These are phyloP conservation scores for Paraconiothyrium brasiliense DNA, from an alignment of 2,329 filamentous ascomycete species.

Conservation along the genomic window DNA sequence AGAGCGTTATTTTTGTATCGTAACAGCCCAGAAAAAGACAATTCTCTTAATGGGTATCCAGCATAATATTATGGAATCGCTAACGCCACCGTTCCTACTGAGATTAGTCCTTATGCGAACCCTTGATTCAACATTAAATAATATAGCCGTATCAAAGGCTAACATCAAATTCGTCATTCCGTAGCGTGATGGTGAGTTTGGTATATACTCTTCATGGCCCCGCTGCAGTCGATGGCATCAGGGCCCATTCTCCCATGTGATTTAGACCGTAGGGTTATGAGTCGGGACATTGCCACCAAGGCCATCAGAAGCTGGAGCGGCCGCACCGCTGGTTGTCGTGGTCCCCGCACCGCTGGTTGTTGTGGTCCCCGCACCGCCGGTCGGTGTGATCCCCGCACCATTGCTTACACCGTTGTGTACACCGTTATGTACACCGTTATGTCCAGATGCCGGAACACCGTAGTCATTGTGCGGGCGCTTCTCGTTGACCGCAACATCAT, in stretches of 20 bases:
- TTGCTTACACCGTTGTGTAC: not conserved
- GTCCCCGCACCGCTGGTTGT: no score
- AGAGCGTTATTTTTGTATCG: no score
- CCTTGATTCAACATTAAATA: no score
- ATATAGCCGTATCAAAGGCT: no score
- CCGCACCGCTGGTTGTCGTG: not conserved
- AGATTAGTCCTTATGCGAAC: no score
- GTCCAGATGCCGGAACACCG: constrained; percentile 3
- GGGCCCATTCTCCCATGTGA: not conserved
- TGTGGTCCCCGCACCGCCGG: not conserved
- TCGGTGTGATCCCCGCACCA: not conserved
- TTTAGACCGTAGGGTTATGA: not conserved
- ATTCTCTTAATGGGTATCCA: no score
- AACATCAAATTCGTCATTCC: no score
- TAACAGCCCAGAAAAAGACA: no score
- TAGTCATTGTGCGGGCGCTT: constrained; percentile 24
- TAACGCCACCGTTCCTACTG: no score
- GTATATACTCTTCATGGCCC: not conserved
- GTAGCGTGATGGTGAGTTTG: no score
- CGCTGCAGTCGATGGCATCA: not conserved
- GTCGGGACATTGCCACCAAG: constrained; percentile 2
- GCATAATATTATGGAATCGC: no score
- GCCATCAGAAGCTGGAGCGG: not conserved
- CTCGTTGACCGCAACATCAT: constrained; percentile 40
- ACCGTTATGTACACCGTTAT: not conserved